Evolutionary conservation across 345 rosid genomes (phyloP).

Genomic region (Nasturtium officinale): DNA sequence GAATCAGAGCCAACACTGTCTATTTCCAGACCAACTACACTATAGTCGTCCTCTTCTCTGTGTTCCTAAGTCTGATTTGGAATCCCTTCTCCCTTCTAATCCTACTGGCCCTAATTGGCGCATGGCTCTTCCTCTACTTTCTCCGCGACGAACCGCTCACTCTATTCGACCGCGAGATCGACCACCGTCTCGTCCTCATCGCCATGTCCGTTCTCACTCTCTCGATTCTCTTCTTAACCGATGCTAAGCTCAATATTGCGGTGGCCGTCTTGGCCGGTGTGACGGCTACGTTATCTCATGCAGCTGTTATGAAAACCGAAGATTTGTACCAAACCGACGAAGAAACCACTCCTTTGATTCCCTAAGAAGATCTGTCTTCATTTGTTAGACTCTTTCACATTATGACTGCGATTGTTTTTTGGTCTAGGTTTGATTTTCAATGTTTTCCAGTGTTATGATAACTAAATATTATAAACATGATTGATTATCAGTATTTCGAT

Average conservation of each 20-base stretch:
- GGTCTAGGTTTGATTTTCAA: neutral
- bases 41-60: conserved; percentile 52
- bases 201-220: conserved; percentile 61
- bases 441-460: neutral
- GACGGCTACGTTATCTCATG: conserved; percentile 55
- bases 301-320: conserved; percentile 68
- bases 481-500: neutral
- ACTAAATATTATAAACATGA: neutral
- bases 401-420: neutral
- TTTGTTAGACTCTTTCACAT: neutral
- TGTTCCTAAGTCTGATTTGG: conserved; percentile 78
- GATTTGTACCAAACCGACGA: conserved; percentile 61
- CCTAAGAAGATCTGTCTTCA: conserved; percentile 3
- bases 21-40: conserved; percentile 78
- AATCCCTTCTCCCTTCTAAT: conserved; percentile 80
- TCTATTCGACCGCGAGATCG: conserved; percentile 57
- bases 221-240: conserved; percentile 61
- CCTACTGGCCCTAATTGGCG: conserved; percentile 58
- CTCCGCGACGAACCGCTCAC: conserved; percentile 73
- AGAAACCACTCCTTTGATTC: conserved; percentile 44
- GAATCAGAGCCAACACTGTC: conserved; percentile 53
- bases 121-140: conserved; percentile 84
- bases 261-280: conserved; percentile 60
- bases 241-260: conserved; percentile 63
- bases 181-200: conserved; percentile 62